Base-by-base conservation (phyloP, 2,329 filamentous ascomycete genomes). In the Epichloe bromicola region DNA sequence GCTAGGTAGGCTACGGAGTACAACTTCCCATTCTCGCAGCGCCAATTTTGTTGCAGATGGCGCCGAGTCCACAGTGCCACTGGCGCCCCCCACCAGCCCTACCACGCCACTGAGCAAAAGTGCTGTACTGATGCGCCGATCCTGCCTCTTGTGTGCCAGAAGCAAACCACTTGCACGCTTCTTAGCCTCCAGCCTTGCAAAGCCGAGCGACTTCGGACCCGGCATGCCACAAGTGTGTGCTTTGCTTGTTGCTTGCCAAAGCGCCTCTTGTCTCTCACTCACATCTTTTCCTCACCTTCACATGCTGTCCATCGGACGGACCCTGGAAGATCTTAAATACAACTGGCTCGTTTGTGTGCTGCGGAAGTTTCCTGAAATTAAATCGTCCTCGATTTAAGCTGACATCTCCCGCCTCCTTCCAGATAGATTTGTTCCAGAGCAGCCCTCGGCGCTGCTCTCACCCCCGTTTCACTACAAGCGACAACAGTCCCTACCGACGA, bases 401-500 rank as follows among this genome's bases (percentile, higher is more conserved):
- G 37, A 52, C 47, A 15, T 20, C 41, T 46, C 1, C n/a, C 33
- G 23, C 47, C 14, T 10, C 36, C 33, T 4, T 37, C 7, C 44
- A 52, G 49, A 52, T 50, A 56, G 49, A 56, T 51, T 39, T 53
- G 50, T 55, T 55, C 53, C 56, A 55, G 56, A 57, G 56, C 56
- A 57, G 56, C 56, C 56, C 51, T 56, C 52, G 54, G 51, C 51
- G 56, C 56, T 57, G 56, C 56, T 57, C 56, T 57, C 56, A 57
- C 56, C 56, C 56, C 56, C 50, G 44, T 41, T 40, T 45, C 33
- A 37, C 23, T 39, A 46, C 20, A 47, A 51, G 43, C 42, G 30
- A 50, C 37, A 46, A 26, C 51, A 49, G 49, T 42, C 38, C 49
- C 23, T 48, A 40, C 41, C 50, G 50, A 49, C 49, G 40, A 40